Base-by-base conservation (phyloP, 495 filamentous ascomycete species). In the Aspergillus biplanus region DNA sequence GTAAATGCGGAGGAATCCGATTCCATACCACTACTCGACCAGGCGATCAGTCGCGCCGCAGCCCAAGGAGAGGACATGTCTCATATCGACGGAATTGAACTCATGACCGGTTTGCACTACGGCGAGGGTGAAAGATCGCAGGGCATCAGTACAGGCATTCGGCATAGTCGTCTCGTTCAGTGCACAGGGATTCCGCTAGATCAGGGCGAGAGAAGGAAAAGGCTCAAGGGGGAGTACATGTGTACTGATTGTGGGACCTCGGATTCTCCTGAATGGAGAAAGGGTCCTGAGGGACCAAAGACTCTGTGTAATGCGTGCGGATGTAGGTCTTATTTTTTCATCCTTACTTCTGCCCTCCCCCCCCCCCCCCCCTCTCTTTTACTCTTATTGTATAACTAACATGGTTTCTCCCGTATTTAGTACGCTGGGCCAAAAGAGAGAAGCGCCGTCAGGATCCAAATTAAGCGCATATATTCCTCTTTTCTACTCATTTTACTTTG, bases 281-380 rank as follows among this genome's bases (percentile, higher is more conserved):
- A 97, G 71, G 95, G 95, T 0, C 95, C 95, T 0, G 89, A 85
- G 58, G 95, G 95, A 7, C 95, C 95, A 4, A 98, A 99, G 78
- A 97, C 94, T 3, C 78, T 99, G 49, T 99, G 95, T 77, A 99
- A 99, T 80, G 95, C 95, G 27, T 99, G 95, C 77, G 95, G 95
- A 62, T 84, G 93, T 77, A 77, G 77, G 86, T 84, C 48, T 61
- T 53, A 35, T 39, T 67, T 16, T 48, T 27, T 35, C 21, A 27
- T 35, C 56, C n/a, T 56, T 16, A 57, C 13, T 9, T 39, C 31
- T 33, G n/a, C n/a, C n/a, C n/a, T n/a, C 42, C 13, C 62, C 21
- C 44, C 21, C 33, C 39, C 15, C 2, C 21, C 47, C 47, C 13
- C 33, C 35, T 62, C 39, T 49, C 32, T 58, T 52, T 44, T 16